A percentile compares a stretch with the other conserved stretches of the same genome.
Evolutionary conservation across 257 asterid genomes (phyloP).

Genomic region (Nicotiana paniculata): DNA sequence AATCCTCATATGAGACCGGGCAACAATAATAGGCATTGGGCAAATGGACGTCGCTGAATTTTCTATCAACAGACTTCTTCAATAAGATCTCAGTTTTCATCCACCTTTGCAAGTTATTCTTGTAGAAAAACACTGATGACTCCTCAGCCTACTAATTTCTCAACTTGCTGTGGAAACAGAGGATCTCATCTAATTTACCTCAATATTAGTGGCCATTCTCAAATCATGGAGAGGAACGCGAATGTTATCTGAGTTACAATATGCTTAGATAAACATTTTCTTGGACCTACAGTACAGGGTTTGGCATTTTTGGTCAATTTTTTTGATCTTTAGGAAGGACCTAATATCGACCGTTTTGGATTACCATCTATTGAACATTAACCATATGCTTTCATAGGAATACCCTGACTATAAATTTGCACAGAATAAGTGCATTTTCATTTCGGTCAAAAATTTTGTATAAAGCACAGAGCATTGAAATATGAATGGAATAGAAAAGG

Average conservation of each 20-base stretch:
- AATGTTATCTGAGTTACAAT: background rate
- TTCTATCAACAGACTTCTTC: slow-evolving; percentile 1
- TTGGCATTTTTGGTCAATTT: background rate
- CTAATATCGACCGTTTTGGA: background rate
- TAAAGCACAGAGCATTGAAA: background rate
- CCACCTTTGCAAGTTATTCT: slow-evolving; percentile 10
- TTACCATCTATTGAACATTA: slow-evolving; percentile 1
- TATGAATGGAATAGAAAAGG: slow-evolving; percentile 1
- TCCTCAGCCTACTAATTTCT: background rate
- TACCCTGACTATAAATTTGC: slow-evolving; percentile 7
- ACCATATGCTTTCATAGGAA: background rate
- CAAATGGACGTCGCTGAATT: slow-evolving; percentile 49
- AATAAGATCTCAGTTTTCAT: slow-evolving; percentile 12
- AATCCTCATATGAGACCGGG: slow-evolving; percentile 53
- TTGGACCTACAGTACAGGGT: slow-evolving; percentile 1
- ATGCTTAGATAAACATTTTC: slow-evolving; percentile 3
- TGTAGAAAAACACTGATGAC: background rate
- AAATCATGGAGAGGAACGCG: background rate
- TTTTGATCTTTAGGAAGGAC: background rate
- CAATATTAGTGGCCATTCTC: slow-evolving; percentile 1
- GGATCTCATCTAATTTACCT: slow-evolving; percentile 4
- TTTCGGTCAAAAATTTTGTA: background rate
- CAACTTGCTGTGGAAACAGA: slow-evolving; percentile 3
- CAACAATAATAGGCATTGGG: slow-evolving; percentile 50
- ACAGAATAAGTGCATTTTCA: slow-evolving; percentile 14